These are phyloP conservation scores for Choanephora cucurbitarum DNA, from an alignment of 371 early-diverging fungal genomes.

Conservation along the genomic window DNA sequence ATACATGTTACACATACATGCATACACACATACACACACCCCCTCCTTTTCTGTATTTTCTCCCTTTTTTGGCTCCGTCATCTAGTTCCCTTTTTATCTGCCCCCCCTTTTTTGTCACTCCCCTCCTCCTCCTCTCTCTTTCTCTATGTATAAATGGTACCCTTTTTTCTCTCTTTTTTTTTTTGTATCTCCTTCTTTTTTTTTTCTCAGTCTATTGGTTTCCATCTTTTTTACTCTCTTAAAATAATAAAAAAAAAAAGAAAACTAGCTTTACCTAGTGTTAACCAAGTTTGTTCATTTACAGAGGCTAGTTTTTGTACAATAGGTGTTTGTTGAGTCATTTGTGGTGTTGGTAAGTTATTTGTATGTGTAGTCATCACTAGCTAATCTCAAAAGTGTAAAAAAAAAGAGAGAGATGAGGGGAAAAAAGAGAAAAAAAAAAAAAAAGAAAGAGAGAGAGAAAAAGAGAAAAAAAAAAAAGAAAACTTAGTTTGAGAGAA, in stretches of 20 bases:
- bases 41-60: constrained; percentile 9
- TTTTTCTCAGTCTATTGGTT: constrained; percentile 4
- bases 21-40: not conserved
- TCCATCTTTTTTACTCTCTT: not conserved
- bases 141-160: no score
- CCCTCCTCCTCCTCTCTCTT: not conserved
- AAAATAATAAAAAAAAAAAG: constrained; percentile 7
- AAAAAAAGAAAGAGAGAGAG: constrained; percentile 13
- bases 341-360: constrained; percentile 9
- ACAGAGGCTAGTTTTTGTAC: constrained; percentile 65
- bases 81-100: constrained; percentile 8
- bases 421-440: constrained; percentile 3
- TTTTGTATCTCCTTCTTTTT: not conserved
- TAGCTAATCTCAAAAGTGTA: constrained; percentile 3
- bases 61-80: constrained; percentile 22
- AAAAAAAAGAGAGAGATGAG: constrained; percentile 4
- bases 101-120: not conserved
- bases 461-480: constrained; percentile 15
- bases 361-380: constrained; percentile 3
- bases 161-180: not conserved
- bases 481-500: constrained; percentile 8
- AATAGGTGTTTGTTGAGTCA: constrained; percentile 19
- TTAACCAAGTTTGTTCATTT: constrained; percentile 81
- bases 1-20: constrained; percentile 14
- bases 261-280: constrained; percentile 59